phyloP scores from a whole-genome alignment of 768 basidiomycete genomes.

The Chalciporus sphaerocephalus region DNA sequence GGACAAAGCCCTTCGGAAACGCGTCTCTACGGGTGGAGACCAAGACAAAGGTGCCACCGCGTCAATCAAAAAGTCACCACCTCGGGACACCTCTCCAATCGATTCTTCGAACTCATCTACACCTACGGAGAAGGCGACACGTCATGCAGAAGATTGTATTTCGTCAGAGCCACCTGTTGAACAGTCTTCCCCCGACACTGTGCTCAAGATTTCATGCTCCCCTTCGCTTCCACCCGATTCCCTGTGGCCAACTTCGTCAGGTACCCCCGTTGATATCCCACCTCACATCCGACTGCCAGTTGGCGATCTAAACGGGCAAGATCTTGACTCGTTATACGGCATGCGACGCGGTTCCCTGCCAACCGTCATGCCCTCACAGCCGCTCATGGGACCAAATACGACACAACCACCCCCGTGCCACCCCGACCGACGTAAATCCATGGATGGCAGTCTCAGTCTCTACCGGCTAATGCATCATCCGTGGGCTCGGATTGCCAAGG shows the following conservation, averaged over 20 bases:
- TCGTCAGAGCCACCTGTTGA: conserved; percentile 4
- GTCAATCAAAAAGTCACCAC: conserved; percentile 9
- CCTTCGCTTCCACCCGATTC: conserved; percentile 14
- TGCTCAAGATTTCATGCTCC: conserved; percentile 23
- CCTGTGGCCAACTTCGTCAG: conserved; percentile 35
- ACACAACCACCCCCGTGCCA: conserved; percentile 31
- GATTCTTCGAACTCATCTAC: conserved; percentile 32
- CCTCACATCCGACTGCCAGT: conserved; percentile 24
- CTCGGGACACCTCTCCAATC: conserved; percentile 29
- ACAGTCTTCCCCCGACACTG: conserved; percentile 7
- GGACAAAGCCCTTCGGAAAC: conserved; percentile 63
- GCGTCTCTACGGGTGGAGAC: conserved; percentile 35
- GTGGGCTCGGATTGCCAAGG: conserved; percentile 31
- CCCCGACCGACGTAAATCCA: conserved; percentile 37
- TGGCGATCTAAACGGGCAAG: conserved; percentile 20
- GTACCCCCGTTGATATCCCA: conserved; percentile 22
- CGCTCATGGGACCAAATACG: conserved; percentile 25
- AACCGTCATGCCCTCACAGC: conserved; percentile 31
- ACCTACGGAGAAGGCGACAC: conserved; percentile 38
- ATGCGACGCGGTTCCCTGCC: conserved; percentile 56
- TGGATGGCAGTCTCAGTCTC: conserved; percentile 41
- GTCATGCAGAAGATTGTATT: conserved; percentile 13
- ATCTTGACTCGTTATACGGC: conserved; percentile 33
- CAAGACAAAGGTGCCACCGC: conserved; percentile 8
- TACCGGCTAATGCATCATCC: conserved; percentile 51